Percentiles rank a stretch among this genome's conserved stretches.
These are phyloP conservation scores for Rosa persica DNA, from an alignment of 306 rosid genomes.

Conservation along the genomic window DNA sequence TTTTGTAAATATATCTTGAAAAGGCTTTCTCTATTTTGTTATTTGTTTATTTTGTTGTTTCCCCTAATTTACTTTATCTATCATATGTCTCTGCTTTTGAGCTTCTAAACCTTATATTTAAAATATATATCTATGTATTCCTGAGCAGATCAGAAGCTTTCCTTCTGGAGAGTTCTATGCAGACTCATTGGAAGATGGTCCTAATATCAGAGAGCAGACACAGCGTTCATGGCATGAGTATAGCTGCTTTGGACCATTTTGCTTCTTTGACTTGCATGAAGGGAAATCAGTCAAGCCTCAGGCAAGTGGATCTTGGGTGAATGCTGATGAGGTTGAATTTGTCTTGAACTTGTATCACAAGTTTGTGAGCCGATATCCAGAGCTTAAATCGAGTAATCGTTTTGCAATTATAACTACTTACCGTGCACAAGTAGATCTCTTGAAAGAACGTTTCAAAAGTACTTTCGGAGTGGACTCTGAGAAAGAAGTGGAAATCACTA, in stretches of 20 bases:
- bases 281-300: slow-evolving; percentile 58
- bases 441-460: slow-evolving; percentile 68
- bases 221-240: slow-evolving; percentile 70
- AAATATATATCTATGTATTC: not conserved
- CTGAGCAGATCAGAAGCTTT: slow-evolving; percentile 77
- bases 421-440: slow-evolving; percentile 77
- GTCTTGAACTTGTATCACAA: slow-evolving; percentile 73
- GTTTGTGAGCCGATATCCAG: slow-evolving; percentile 62
- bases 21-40: not conserved
- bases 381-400: slow-evolving; percentile 69
- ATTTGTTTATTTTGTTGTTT: not conserved
- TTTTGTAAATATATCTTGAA: too few relatives aligned
- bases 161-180: slow-evolving; percentile 87
- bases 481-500: slow-evolving; percentile 76
- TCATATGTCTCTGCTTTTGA: not conserved
- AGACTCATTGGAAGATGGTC: slow-evolving; percentile 78
- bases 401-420: slow-evolving; percentile 88
- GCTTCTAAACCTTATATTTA: too few relatives aligned
- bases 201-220: slow-evolving; percentile 47
- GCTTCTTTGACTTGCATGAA: slow-evolving; percentile 80
- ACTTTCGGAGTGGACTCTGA: slow-evolving; percentile 72
- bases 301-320: slow-evolving; percentile 78
- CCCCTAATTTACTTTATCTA: not conserved
- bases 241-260: slow-evolving; percentile 86
- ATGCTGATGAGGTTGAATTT: slow-evolving; percentile 79